Base-by-base conservation (phyloP, 495 filamentous ascomycete genomes). In the Lasiosphaeria hispida region DNA sequence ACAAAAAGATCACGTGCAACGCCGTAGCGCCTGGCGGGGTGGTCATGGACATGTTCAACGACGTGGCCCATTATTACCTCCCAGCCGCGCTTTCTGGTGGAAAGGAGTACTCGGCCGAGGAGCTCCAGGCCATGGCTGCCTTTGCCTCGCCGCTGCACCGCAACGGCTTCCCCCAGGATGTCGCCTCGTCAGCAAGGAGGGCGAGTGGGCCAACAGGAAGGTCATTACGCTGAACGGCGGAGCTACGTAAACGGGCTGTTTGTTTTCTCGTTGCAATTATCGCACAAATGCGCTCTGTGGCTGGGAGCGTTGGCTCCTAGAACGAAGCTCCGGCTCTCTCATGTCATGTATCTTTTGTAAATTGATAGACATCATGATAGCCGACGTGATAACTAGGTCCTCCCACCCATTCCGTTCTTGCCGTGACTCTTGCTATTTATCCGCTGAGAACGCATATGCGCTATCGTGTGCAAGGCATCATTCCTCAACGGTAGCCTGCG, bases 11-110 rank as follows among this genome's bases (percentile, higher is more conserved):
- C 58, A 85, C 81, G 13, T 79, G 81, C 71, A 85, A 85, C 68
- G 79, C 75, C 62, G 75, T 85, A 40, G 83, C 83, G 2, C 83
- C 83, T 15, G 83, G 83, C 43, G 83, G 83, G 47, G 79, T 84
- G 69, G 81, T 84, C 73, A 81, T 78, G 47, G 83, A 85, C 63
- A 85, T 85, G 83, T 85, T 82, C 72, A 72, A 81, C 64, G 75
- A 75, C 63, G 81, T 82, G 53, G 80, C 77, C 66, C 75, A 78
- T 56, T 79, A 82, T 69, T 85, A 85, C 70, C 83, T 84, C 59
- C 83, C 83, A 38, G 69, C 68, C 43, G 23, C 23, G 2, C 23
- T 30, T 30, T 30, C 23, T 5, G 23, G 23, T 5, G 82, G 80
- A 50, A 73, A 70, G 42, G 75, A 74, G 62, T 58, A 71, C 42